Evolutionary conservation across 305 asterid genomes (phyloP).

Genomic region (Euphrasia arctica): DNA sequence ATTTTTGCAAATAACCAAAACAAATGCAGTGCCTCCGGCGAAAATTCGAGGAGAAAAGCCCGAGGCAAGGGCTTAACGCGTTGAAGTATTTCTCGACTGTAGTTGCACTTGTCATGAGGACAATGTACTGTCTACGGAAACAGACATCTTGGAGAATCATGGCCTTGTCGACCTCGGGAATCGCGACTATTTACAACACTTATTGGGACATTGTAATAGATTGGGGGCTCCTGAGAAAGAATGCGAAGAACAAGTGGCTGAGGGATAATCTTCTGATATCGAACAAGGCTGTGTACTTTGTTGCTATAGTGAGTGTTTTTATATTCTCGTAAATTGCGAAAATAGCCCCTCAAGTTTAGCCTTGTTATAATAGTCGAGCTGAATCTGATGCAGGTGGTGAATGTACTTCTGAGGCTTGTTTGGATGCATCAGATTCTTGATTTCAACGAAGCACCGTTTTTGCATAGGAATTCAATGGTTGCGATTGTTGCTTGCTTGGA

Average conservation of each 20-base stretch:
- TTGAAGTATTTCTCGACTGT: constrained; percentile 8
- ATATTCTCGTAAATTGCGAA: background rate
- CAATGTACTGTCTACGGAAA: background rate
- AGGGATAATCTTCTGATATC: constrained; percentile 32
- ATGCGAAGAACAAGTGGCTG: constrained; percentile 45
- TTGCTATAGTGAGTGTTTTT: constrained; percentile 59
- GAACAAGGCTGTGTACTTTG: constrained; percentile 52
- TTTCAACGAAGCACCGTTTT: constrained; percentile 43
- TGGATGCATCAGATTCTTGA: constrained; percentile 87
- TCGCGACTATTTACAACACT: background rate
- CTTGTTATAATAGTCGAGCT: background rate
- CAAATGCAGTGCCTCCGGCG: constrained; percentile 69
- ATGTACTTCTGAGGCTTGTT: constrained; percentile 64
- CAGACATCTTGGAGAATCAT: background rate
- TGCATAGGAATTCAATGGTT: constrained; percentile 53
- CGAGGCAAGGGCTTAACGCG: constrained; percentile 31
- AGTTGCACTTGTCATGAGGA: background rate
- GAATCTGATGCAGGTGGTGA: constrained; percentile 47
- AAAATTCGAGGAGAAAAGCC: constrained; percentile 28
- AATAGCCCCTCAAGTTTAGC: background rate
- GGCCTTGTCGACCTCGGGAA: background rate
- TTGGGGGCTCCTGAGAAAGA: background rate
- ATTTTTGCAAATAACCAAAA: background rate
- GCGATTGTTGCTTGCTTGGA: constrained; percentile 68
- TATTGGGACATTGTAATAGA: constrained; percentile 8